Evolutionary conservation across 441 rosid genomes (phyloP).

Genomic region (Erodium trifolium): DNA sequence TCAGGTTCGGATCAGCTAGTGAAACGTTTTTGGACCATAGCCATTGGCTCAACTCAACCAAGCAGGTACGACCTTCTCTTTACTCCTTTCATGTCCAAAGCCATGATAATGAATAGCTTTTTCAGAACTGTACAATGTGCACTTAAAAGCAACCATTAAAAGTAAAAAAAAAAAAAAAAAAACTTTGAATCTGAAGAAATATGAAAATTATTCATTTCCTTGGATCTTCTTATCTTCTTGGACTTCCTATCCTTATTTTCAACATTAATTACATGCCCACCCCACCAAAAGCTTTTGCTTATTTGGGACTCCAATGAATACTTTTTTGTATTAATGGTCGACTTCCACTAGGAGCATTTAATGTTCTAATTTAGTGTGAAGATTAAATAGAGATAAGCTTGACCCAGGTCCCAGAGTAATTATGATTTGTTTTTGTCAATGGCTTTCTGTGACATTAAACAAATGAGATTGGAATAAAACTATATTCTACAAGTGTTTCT

Average conservation of each 20-base stretch:
- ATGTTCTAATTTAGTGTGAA: neutral
- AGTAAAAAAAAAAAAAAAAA: neutral
- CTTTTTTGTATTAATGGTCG: neutral
- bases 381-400: neutral
- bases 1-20: neutral
- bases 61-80: slow-evolving; percentile 6
- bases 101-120: slow-evolving; percentile 4
- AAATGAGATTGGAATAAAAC: neutral
- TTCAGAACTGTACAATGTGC: neutral
- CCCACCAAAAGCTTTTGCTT: slow-evolving; percentile 1
- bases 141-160: neutral
- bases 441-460: neutral
- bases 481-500: neutral
- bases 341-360: neutral
- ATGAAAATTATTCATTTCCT: neutral
- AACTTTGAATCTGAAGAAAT: neutral
- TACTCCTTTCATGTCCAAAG: slow-evolving; percentile 1
- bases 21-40: slow-evolving; percentile 3
- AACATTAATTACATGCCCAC: slow-evolving; percentile 1
- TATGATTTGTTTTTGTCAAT: neutral
- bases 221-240: neutral
- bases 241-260: neutral
- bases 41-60: slow-evolving; percentile 3
- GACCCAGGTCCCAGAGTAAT: neutral
- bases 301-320: neutral